Conservation (phyloP, 78 protist genomes). For the Anaeramoeba flamelloides region DNA sequence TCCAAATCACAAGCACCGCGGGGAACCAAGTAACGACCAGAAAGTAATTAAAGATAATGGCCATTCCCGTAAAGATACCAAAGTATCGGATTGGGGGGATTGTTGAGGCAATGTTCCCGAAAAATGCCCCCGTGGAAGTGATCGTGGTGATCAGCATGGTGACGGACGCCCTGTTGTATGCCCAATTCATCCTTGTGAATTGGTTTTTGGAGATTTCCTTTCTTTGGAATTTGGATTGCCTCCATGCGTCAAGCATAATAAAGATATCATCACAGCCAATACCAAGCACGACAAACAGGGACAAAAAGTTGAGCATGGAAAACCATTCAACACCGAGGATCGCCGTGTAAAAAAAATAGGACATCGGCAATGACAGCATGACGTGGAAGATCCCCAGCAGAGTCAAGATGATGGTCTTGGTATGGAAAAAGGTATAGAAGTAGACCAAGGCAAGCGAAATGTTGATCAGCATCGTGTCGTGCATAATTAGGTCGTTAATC, state of each 20-base stretch:
- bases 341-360: slow-evolving; percentile 8
- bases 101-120: background rate
- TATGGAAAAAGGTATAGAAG: slow-evolving; percentile 15
- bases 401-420: slow-evolving; percentile 12
- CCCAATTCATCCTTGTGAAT: slow-evolving; percentile 12
- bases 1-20: too few relatives aligned
- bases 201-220: background rate
- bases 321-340: slow-evolving; percentile 9
- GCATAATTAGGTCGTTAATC: slow-evolving; percentile 1
- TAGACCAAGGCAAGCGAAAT: slow-evolving; percentile 4
- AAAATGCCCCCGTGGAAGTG: background rate
- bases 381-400: slow-evolving; percentile 20
- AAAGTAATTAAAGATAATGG: background rate
- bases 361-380: slow-evolving; percentile 17
- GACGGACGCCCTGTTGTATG: slow-evolving; percentile 9
- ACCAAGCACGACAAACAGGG: slow-evolving; percentile 19
- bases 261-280: slow-evolving; percentile 33
- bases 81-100: background rate
- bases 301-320: slow-evolving; percentile 3
- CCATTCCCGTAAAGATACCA: background rate
- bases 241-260: slow-evolving; percentile 23
- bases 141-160: background rate
- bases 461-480: slow-evolving; percentile 11
- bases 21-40: background rate
- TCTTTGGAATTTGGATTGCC: slow-evolving; percentile 3